Evolutionary conservation across 2,329 filamentous ascomycete species (phyloP), one percentile per base, ranked within the genome.

Genomic region (Zymoseptoria passerinii): DNA sequence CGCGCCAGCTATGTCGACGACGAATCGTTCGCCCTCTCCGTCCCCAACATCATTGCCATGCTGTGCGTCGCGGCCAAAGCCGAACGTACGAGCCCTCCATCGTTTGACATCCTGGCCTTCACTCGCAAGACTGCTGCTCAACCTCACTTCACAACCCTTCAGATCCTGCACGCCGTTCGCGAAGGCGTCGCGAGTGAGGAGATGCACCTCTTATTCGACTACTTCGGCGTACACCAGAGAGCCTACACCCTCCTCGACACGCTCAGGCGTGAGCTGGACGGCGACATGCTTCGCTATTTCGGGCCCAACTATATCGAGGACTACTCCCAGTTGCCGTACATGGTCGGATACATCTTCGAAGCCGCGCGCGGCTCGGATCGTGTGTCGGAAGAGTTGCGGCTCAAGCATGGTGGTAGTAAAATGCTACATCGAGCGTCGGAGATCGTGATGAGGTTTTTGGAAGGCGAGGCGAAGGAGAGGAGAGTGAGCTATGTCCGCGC

Each of bases 401-500:
- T 81, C 13, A 29, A 57, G 40, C 13, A 20, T 23, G 29, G 7
- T 48, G 55, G 55, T 8, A 57, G 50, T 48, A 20, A 50, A 5
- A 49, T 53, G 50, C 28, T 53, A 8, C 20, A 29, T 20, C 20
- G 28, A 23, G 55, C 55, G 18, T 29, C 20, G 4, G 50, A 28
- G 50, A 44, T 50, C 13, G 27, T 57, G 50, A 23, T 28, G 4
- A 20, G 9, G 13, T 53, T 57, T 18, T 19, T 53, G 35, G 27
- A 28, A 23, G 40, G 35, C 13, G 35, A 44, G 35, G 13, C 35
- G 2, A 13, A 44, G 35, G 35, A 40, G 35, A 40, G 35, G 2
- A 44, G 10, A 16, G 13, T 3, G 9, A 44, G 16, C 10, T 44
- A 44, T 16, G n/a, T 44, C n/a, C 10, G 35, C n/a, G 35, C 35